Evolutionary conservation across 192 early-diverging fungal genomes (phyloP).

Genomic region (Backusella tuberculispora): DNA sequence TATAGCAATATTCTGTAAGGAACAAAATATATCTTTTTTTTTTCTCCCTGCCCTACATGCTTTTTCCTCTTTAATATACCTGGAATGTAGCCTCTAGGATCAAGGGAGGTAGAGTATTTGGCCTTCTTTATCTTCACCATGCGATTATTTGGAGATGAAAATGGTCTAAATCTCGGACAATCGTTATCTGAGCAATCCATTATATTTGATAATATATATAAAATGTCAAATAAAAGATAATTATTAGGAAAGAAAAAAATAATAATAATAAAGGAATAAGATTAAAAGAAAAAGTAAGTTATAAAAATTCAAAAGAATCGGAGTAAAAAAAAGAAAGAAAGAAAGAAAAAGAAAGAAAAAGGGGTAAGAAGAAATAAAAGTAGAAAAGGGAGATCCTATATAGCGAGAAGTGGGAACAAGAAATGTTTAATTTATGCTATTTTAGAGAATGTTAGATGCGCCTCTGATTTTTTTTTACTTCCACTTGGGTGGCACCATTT

Average conservation of each 20-base stretch:
- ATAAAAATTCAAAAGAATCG: too few species aligned
- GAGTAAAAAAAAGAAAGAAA: background rate
- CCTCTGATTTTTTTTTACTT: background rate
- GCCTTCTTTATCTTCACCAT: slow-evolving; percentile 47
- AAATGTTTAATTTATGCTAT: slow-evolving; percentile 19
- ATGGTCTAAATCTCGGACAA: slow-evolving; percentile 42
- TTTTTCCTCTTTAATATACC: slow-evolving; percentile 40
- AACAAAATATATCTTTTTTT: background rate
- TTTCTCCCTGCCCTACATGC: background rate
- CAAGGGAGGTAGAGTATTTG: slow-evolving; percentile 66
- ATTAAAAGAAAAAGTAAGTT: background rate
- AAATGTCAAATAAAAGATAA: background rate
- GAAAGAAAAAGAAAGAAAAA: background rate
- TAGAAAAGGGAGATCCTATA: slow-evolving; percentile 1
- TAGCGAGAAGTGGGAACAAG: slow-evolving; percentile 7
- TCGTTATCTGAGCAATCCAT: slow-evolving; percentile 34
- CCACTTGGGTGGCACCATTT: slow-evolving; percentile 4
- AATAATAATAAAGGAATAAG: background rate
- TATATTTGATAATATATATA: background rate
- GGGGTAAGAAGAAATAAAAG: background rate
- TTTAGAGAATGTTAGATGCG: slow-evolving; percentile 8
- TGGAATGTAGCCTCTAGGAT: slow-evolving; percentile 62
- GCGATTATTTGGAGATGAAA: slow-evolving; percentile 29
- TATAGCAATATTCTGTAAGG: slow-evolving; percentile 12
- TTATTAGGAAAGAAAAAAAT: background rate